Conservation (phyloP, 169 alveolate genomes). For the Miamiensis avidus region DNA sequence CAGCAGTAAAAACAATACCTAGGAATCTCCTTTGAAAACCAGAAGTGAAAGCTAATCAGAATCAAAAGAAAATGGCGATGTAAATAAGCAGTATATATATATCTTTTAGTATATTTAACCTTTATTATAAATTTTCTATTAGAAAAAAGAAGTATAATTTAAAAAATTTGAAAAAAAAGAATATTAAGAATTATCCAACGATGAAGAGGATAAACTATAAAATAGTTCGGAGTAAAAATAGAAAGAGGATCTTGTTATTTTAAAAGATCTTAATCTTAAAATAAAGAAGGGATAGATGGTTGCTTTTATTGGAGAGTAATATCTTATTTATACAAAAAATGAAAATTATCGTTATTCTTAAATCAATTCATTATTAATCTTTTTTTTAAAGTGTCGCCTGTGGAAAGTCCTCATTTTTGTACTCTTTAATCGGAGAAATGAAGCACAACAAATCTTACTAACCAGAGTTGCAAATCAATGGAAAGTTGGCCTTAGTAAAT, state of each 20-base stretch:
- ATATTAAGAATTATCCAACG: background rate
- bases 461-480: slow-evolving; percentile 34
- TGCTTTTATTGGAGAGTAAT: slow-evolving; percentile 45
- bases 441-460: background rate
- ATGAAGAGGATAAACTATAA: background rate
- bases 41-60: no score
- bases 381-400: slow-evolving; percentile 25
- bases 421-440: slow-evolving; percentile 43
- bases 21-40: no score
- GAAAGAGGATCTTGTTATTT: background rate
- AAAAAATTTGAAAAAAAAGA: no score
- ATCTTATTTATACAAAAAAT: background rate
- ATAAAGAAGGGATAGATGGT: slow-evolving; percentile 29
- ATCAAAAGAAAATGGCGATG: no score
- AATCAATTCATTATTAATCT: no score
- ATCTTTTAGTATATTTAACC: no score
- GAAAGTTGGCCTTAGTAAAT: slow-evolving; percentile 50
- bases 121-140: no score
- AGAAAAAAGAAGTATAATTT: no score
- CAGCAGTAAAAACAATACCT: background rate
- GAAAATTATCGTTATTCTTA: no score
- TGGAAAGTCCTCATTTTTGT: slow-evolving; percentile 37
- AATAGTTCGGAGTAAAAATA: background rate
- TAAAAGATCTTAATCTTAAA: slow-evolving; percentile 24
- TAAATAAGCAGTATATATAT: no score